These are phyloP conservation scores for Plasmodium malariae DNA, from an alignment of 169 alveolate genomes.

Conservation along the genomic window DNA sequence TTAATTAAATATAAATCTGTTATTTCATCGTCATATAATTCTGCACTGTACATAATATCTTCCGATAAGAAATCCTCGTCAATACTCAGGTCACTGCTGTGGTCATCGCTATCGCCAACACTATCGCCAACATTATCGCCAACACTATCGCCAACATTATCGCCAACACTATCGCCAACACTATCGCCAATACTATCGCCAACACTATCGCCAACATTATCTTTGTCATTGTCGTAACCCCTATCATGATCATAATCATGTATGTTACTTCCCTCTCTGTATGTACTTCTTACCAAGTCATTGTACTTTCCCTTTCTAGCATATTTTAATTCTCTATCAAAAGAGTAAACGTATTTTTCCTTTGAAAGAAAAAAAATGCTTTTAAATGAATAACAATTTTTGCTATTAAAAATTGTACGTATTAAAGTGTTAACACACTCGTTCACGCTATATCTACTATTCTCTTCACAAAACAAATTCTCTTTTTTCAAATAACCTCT, in stretches of 20 bases:
- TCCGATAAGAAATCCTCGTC: conserved; percentile 10
- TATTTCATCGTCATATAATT: conserved; percentile 8
- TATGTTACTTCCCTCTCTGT: background rate
- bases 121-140: too few species aligned
- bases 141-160: too few species aligned
- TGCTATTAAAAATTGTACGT: conserved; percentile 6
- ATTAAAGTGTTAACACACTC: conserved; percentile 45
- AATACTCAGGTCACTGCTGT: background rate
- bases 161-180: background rate
- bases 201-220: too few species aligned
- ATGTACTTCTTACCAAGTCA: background rate
- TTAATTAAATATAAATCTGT: conserved; percentile 63
- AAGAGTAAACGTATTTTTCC: background rate
- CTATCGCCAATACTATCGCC: background rate
- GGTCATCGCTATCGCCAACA: background rate
- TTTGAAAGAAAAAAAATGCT: background rate
- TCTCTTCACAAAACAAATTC: conserved; percentile 11
- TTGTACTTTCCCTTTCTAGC: background rate
- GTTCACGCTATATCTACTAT: conserved; percentile 53
- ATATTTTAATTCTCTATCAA: background rate
- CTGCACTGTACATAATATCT: conserved; percentile 1
- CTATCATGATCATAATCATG: too few species aligned
- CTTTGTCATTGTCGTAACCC: too few species aligned
- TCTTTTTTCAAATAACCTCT: background rate
- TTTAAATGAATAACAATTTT: conserved; percentile 9